These are phyloP conservation scores for Rhododendron simsii DNA, from an alignment of 148 eudicot species.

Conservation along the genomic window DNA sequence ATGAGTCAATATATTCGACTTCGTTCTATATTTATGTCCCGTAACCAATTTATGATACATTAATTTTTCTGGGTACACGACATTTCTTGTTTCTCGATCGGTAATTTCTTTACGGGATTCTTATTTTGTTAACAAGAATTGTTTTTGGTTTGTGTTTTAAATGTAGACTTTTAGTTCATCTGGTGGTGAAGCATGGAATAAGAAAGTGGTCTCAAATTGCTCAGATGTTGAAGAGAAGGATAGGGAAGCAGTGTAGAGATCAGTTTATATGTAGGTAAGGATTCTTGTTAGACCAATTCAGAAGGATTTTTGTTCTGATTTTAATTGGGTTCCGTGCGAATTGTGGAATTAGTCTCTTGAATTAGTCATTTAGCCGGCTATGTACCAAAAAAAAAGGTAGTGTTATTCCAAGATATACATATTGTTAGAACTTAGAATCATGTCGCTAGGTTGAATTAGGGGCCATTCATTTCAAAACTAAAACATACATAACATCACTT, in stretches of 20 bases:
- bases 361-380: too few species aligned
- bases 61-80: background rate
- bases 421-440: background rate
- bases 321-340: too few species aligned
- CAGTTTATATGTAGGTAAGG: slow-evolving; percentile 25
- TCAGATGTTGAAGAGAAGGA: slow-evolving; percentile 66
- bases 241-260: slow-evolving; percentile 93
- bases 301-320: too few species aligned
- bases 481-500: background rate
- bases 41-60: background rate
- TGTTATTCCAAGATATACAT: background rate
- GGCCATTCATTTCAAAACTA: background rate
- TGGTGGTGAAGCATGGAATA: slow-evolving; percentile 71
- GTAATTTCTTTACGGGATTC: background rate
- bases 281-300: too few species aligned
- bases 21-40: too few species aligned
- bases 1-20: too few species aligned
- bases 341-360: too few species aligned
- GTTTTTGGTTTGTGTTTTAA: background rate
- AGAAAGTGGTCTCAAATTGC: slow-evolving; percentile 94
- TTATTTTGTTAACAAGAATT: background rate
- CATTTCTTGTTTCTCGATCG: background rate
- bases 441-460: background rate
- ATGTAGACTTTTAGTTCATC: slow-evolving; percentile 41
- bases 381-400: too few species aligned